Conservation (phyloP, 2,329 filamentous ascomycete genomes). For the Verticillium alfalfae region DNA sequence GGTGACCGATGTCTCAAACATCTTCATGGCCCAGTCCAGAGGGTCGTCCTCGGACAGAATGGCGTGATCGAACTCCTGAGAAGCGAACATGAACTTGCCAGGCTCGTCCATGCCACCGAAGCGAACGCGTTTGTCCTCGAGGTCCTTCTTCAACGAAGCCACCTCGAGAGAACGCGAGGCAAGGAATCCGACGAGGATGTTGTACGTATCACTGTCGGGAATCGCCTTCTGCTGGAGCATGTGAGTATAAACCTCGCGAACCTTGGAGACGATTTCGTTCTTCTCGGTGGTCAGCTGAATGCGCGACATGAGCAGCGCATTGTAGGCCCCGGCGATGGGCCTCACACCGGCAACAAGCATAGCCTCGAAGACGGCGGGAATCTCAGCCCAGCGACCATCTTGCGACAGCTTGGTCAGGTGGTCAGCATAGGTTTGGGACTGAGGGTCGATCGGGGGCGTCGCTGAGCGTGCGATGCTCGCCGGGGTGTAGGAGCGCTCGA, state of each 20-base stretch:
- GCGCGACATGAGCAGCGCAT: slow-evolving; percentile 78
- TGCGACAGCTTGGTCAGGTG: slow-evolving; percentile 72
- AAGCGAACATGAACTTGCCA: slow-evolving; percentile 82
- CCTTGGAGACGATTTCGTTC: slow-evolving; percentile 82
- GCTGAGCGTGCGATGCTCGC: slow-evolving; percentile 47
- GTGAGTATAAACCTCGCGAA: slow-evolving; percentile 90
- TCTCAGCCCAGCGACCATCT: slow-evolving; percentile 72
- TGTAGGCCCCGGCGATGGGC: slow-evolving; percentile 84
- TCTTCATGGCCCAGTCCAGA: slow-evolving; percentile 74
- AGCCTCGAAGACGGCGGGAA: slow-evolving; percentile 84
- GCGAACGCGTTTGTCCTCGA: slow-evolving; percentile 78
- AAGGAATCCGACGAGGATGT: slow-evolving; percentile 78
- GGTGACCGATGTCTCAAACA: slow-evolving; percentile 73
- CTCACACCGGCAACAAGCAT: slow-evolving; percentile 79
- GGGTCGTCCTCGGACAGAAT: slow-evolving; percentile 85
- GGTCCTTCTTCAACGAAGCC: slow-evolving; percentile 60
- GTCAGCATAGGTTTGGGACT: slow-evolving; percentile 68
- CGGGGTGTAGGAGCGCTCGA: slow-evolving; percentile 35
- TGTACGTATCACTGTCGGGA: slow-evolving; percentile 81
- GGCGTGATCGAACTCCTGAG: slow-evolving; percentile 79
- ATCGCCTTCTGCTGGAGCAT: slow-evolving; percentile 84
- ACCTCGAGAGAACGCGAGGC: slow-evolving; percentile 77
- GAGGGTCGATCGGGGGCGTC: slow-evolving; percentile 56
- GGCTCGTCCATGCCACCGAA: slow-evolving; percentile 81
- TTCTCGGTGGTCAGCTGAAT: slow-evolving; percentile 75